Conservation (phyloP, 2,329 filamentous ascomycete species). For the Ophiostoma quercus region DNA sequence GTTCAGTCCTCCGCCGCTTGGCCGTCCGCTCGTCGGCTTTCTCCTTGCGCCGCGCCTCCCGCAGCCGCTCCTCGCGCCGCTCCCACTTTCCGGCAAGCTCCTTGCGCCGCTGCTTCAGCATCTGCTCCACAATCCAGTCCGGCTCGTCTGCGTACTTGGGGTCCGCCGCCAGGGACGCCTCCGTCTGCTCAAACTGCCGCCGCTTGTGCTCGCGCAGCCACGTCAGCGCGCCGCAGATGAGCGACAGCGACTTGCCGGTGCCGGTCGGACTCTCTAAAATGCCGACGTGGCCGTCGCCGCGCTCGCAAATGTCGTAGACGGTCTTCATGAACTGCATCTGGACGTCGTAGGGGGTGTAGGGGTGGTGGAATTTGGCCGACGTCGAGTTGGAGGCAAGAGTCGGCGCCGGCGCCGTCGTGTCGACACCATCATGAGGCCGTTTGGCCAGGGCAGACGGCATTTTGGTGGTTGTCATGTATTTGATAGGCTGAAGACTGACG, state of each 20-base stretch:
- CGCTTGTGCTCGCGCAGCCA: conserved; percentile 84
- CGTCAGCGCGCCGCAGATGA: conserved; percentile 83
- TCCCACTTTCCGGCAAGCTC: conserved; percentile 62
- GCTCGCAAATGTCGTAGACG: conserved; percentile 71
- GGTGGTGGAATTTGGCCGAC: conserved; percentile 63
- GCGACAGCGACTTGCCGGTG: conserved; percentile 82
- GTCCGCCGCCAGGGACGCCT: conserved; percentile 37
- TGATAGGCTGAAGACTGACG: background rate
- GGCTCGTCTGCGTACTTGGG: conserved; percentile 62
- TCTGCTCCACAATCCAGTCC: conserved; percentile 77
- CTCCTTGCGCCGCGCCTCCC: conserved; percentile 31
- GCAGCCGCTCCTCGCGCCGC: conserved; percentile 68
- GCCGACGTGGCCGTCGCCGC: conserved; percentile 66
- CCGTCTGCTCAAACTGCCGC: conserved; percentile 43
- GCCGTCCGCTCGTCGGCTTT: conserved; percentile 29
- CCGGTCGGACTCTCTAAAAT: conserved; percentile 94
- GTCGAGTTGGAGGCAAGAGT: background rate
- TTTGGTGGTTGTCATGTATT: background rate
- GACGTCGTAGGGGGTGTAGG: conserved; percentile 80
- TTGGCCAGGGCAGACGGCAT: conserved; percentile 6
- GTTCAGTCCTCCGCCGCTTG: conserved; percentile 45
- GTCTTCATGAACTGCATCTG: conserved; percentile 83
- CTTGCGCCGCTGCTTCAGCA: conserved; percentile 61
- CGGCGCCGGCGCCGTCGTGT: background rate
- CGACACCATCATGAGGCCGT: background rate